phyloP scores from a whole-genome alignment of 2,329 filamentous ascomycete species.

The Hawksworthiomyces lignivorus region DNA sequence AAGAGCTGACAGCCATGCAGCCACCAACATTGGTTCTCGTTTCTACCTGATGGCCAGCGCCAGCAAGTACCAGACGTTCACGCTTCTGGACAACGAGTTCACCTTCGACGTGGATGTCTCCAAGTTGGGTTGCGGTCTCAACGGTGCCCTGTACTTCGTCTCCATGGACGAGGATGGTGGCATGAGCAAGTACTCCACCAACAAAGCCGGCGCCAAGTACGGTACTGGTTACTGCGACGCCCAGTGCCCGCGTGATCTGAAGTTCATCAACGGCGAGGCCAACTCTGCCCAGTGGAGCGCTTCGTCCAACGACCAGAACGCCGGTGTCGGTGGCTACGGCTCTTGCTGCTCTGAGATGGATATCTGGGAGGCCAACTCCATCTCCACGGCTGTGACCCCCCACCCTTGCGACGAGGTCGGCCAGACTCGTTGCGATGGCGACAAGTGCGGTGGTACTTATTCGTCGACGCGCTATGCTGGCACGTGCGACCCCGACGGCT shows the following conservation, averaged over 20 bases:
- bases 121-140: constrained; percentile 52
- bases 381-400: constrained; percentile 50
- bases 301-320: constrained; percentile 42
- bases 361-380: constrained; percentile 55
- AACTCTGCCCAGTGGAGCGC: constrained; percentile 36
- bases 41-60: constrained; percentile 24
- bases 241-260: constrained; percentile 37
- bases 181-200: constrained; percentile 35
- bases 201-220: constrained; percentile 39
- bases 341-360: constrained; percentile 53
- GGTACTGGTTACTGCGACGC: constrained; percentile 47
- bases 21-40: constrained; percentile 30
- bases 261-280: constrained; percentile 37
- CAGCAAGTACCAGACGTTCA: constrained; percentile 38
- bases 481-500: constrained; percentile 56
- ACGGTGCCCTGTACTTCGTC: constrained; percentile 46
- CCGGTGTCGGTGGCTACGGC: constrained; percentile 39
- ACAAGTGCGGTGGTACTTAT: constrained; percentile 41
- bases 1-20: too few relatives aligned
- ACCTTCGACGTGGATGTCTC: constrained; percentile 60
- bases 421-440: constrained; percentile 32
- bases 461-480: constrained; percentile 30
- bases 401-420: constrained; percentile 45
- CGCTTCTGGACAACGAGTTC: constrained; percentile 53
- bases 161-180: constrained; percentile 46